Conservation (phyloP, 208 protist genomes). For the Porcisia deanei region DNA sequence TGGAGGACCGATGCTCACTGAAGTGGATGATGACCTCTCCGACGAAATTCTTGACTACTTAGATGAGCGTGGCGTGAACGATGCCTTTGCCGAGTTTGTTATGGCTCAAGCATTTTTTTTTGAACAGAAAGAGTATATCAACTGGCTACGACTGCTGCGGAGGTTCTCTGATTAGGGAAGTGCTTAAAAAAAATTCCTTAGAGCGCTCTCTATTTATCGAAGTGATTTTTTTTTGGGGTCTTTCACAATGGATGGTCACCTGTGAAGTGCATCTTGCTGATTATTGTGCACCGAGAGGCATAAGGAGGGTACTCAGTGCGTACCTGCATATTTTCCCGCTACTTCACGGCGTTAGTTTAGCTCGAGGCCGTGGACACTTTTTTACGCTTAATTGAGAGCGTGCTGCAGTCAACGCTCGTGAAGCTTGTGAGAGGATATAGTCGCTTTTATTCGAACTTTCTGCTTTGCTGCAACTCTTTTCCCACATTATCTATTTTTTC, state of each 20-base stretch:
- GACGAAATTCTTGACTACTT: slow-evolving; percentile 89
- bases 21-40: slow-evolving; percentile 86
- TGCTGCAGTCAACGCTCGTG: background rate
- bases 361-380: background rate
- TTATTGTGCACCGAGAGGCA: background rate
- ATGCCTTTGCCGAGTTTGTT: slow-evolving; percentile 88
- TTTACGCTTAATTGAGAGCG: background rate
- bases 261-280: background rate
- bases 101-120: slow-evolving; percentile 81
- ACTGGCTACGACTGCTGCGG: slow-evolving; percentile 72
- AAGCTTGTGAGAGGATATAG: background rate
- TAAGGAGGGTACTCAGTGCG: background rate
- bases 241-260: background rate
- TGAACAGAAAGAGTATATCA: slow-evolving; percentile 84
- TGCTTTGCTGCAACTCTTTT: background rate
- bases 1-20: slow-evolving; percentile 80
- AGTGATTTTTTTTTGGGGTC: slow-evolving; percentile 8
- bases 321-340: background rate
- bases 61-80: slow-evolving; percentile 85
- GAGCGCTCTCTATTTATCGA: slow-evolving; percentile 5
- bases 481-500: background rate
- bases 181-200: background rate
- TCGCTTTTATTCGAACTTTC: background rate
- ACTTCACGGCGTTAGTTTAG: background rate
- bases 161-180: slow-evolving; percentile 56